A percentile compares a stretch with the other conserved stretches of the same genome.
These are phyloP conservation scores for Irpex sp. DNA, from an alignment of 1,284 basidiomycete species.

Conservation along the genomic window DNA sequence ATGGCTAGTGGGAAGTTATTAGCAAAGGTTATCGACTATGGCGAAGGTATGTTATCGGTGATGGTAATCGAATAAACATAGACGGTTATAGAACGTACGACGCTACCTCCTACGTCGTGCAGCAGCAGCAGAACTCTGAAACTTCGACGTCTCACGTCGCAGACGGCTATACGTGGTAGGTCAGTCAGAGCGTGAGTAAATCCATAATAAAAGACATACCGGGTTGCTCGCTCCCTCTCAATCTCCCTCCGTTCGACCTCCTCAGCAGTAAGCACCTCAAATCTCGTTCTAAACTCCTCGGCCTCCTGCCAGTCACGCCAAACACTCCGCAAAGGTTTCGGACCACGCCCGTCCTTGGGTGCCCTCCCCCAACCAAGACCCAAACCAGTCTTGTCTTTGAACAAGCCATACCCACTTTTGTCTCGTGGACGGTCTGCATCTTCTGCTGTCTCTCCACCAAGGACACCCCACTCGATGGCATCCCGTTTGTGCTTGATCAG, in stretches of 20 bases:
- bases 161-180: slow-evolving; percentile 42
- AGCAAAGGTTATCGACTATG: no score
- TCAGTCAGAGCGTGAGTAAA: slow-evolving; percentile 8
- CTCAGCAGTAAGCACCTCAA: slow-evolving; percentile 83
- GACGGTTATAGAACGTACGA: neutral
- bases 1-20: neutral
- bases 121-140: slow-evolving; percentile 9
- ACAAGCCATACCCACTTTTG: slow-evolving; percentile 42
- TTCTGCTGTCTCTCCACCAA: slow-evolving; percentile 48
- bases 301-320: slow-evolving; percentile 96
- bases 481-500: slow-evolving; percentile 93
- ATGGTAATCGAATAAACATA: neutral
- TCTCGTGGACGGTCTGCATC: slow-evolving; percentile 33
- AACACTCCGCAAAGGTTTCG: slow-evolving; percentile 79
- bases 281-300: slow-evolving; percentile 86
- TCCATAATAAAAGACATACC: slow-evolving; percentile 23
- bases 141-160: slow-evolving; percentile 45
- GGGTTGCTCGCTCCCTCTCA: slow-evolving; percentile 75
- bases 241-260: slow-evolving; percentile 87
- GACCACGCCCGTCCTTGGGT: slow-evolving; percentile 68
- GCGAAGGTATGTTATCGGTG: no score
- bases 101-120: slow-evolving; percentile 8
- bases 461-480: slow-evolving; percentile 87
- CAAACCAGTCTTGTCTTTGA: slow-evolving; percentile 76
- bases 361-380: slow-evolving; percentile 66